These are phyloP conservation scores for Arbutus unedo DNA, from an alignment of 148 eudicot species.

Conservation along the genomic window DNA sequence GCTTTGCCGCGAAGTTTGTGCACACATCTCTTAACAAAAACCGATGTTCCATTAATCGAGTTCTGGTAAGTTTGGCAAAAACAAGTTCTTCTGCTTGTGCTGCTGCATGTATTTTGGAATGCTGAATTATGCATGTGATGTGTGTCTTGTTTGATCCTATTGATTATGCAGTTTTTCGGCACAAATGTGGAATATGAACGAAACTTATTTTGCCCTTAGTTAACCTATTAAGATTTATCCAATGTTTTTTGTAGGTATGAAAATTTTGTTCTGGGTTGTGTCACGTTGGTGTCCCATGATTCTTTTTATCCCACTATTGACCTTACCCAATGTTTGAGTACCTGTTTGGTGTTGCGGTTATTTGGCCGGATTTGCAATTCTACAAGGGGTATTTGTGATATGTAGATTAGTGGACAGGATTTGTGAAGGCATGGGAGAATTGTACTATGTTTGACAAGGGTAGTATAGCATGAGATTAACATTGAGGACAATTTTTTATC, in stretches of 20 bases:
- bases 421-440: background rate
- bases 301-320: background rate
- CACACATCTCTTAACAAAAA: constrained; percentile 94
- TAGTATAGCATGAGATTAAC: background rate
- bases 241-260: background rate
- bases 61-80: constrained; percentile 56
- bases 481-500: background rate
- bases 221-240: background rate
- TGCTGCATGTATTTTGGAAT: background rate
- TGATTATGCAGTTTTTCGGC: background rate
- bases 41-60: constrained; percentile 92
- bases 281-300: background rate
- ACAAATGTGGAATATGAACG: too few species aligned
- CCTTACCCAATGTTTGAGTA: background rate
- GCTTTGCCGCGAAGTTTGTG: constrained; percentile 92
- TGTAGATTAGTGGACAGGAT: background rate
- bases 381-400: background rate
- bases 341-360: background rate
- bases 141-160: background rate
- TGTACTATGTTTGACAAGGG: background rate
- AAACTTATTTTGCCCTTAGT: background rate
- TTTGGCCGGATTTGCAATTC: background rate
- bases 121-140: background rate
- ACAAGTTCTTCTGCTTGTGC: background rate
- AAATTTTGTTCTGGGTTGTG: background rate